Base-by-base conservation (phyloP, 2,329 filamentous ascomycete genomes). In the Neonectria punicea region DNA sequence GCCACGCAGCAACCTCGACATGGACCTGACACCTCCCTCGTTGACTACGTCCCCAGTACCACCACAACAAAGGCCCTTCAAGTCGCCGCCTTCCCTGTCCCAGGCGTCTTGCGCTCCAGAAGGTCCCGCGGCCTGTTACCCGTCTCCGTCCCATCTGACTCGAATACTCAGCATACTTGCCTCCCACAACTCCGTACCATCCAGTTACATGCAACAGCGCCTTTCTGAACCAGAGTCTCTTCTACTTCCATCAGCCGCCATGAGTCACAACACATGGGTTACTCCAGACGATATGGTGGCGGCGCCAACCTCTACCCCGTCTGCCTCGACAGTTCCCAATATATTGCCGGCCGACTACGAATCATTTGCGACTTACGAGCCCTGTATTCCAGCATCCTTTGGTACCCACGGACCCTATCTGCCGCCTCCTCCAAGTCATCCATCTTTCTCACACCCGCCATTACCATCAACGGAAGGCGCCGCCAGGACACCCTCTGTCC, bases 321-420 rank as follows among this genome's bases (percentile, higher is more conserved):
- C 80, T 2, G 79, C 81, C 4, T 75, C 82, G 50, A 76, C 78
- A 60, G 79, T 82, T 66, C 80, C 84, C 58, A 83, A 80, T 69
- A 79, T 85, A 32, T 74, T 86, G 61, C 79, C 84, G 36, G 74
- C 82, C 39, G 85, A 86, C 50, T 88, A 87, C 72, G 83, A 85
- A 70, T 75, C 81, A 32, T 88, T 86, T 72, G 78, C 80, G 65
- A 78, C 79, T 61, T 87, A 86, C 71, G 80, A 83, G 39, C 71
- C 79, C 28, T 74, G 77, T 57, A 73, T 84, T 66, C 73, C 80
- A 60, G 67, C 77, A 20, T 67, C 83, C 3, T 87, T 86, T 69
- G 79, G 76, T 53, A 50, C 62, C 65, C 81, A 83, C 70, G 83
- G 85, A 65, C 72, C 83, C 61, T 88, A 87, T 73, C 73, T 78